These are phyloP conservation scores for Trichoderma virens DNA, from an alignment of 495 filamentous ascomycete species.

Conservation along the genomic window DNA sequence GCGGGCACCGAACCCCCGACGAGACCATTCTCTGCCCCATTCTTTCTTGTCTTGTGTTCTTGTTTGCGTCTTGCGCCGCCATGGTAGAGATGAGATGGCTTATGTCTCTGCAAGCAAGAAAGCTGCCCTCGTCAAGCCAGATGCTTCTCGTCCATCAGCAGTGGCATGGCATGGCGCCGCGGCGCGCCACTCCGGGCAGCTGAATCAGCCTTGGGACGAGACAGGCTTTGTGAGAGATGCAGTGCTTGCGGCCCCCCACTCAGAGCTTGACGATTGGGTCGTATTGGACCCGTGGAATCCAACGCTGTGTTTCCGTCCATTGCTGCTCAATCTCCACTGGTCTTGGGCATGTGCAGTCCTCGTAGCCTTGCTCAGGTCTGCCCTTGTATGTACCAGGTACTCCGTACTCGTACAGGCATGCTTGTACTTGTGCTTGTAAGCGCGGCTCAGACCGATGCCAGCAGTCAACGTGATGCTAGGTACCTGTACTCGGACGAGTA, in stretches of 20 bases:
- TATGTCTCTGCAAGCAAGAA: not conserved
- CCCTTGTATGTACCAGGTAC: not conserved
- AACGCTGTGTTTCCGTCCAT: not conserved
- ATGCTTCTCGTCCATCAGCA: not conserved
- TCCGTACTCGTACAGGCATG: not conserved
- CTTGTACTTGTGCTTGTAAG: not conserved
- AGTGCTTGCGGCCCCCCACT: not conserved
- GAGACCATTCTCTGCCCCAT: not conserved
- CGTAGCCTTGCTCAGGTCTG: not conserved
- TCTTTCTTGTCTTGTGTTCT: not conserved
- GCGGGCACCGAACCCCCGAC: not conserved
- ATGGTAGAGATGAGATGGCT: not conserved
- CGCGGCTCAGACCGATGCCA: not conserved
- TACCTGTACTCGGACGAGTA: too few relatives aligned
- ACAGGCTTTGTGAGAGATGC: not conserved
- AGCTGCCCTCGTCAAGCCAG: not conserved
- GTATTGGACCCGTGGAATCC: not conserved
- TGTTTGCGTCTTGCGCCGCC: not conserved
- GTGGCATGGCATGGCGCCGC: slow-evolving; percentile 1
- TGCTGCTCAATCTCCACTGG: not conserved
- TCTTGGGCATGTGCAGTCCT: not conserved
- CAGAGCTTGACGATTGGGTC: not conserved
- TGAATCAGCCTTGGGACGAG: not conserved
- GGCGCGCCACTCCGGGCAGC: not conserved
- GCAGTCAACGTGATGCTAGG: not conserved